These are phyloP conservation scores for Leccinellum rugosiceps DNA, from an alignment of 768 basidiomycete genomes.

Conservation along the genomic window DNA sequence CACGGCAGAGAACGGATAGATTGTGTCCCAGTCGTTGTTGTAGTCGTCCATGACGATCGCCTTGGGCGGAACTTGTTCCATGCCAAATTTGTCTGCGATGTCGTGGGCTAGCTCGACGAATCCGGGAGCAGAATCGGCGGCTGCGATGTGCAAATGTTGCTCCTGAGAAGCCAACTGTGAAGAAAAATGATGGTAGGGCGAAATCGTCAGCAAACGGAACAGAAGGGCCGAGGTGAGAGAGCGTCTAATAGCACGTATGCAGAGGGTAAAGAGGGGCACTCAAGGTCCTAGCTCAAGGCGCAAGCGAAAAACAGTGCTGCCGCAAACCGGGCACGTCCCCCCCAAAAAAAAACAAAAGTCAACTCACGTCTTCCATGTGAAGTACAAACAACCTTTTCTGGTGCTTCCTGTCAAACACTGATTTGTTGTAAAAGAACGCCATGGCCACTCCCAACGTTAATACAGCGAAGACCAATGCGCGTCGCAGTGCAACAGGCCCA, in stretches of 20 bases:
- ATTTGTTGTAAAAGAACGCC: constrained; percentile 55
- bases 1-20: constrained; percentile 80
- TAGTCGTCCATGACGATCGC: constrained; percentile 66
- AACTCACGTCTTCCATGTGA: constrained; percentile 79
- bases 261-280: too few species aligned
- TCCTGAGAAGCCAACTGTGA: constrained; percentile 65
- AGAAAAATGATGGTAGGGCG: not conserved
- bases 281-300: too few species aligned
- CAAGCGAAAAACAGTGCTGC: too few species aligned
- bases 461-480: constrained; percentile 42
- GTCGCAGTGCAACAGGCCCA: constrained; percentile 38
- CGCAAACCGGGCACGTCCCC: too few species aligned
- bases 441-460: constrained; percentile 49
- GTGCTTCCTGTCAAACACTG: constrained; percentile 79
- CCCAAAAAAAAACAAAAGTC: not conserved
- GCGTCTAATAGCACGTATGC: too few species aligned
- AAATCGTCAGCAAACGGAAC: constrained; percentile 1
- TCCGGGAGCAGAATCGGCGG: constrained; percentile 80
- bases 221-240: not conserved
- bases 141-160: constrained; percentile 75
- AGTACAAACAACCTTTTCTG: constrained; percentile 85
- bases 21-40: constrained; percentile 84
- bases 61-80: constrained; percentile 35
- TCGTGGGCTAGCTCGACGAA: constrained; percentile 58
- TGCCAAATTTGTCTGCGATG: constrained; percentile 62